Conservation (phyloP, 2,329 filamentous ascomycete genomes). For the Alternaria viburni region DNA sequence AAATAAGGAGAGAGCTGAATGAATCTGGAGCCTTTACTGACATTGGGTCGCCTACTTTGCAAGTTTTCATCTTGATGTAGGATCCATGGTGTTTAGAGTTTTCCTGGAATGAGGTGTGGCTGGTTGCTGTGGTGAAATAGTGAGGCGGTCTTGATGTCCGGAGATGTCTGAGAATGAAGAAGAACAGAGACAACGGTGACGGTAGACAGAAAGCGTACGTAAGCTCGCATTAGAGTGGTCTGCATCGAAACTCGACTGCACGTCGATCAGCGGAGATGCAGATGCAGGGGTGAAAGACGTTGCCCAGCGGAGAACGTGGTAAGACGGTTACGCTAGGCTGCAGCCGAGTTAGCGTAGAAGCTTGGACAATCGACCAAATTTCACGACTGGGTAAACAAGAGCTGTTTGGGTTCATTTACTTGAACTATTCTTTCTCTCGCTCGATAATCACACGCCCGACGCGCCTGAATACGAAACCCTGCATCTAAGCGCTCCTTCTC, state of each 20-base stretch:
- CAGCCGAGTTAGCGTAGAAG: constrained; percentile 13
- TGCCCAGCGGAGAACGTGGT: constrained; percentile 13
- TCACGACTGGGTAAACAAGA: constrained; percentile 36
- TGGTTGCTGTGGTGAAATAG: background rate
- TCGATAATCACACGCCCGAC: constrained; percentile 1
- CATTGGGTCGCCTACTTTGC: background rate
- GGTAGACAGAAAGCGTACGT: background rate
- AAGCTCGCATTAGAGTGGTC: background rate
- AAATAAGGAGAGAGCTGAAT: background rate
- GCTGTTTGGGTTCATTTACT: constrained; percentile 26
- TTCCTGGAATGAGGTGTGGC: background rate
- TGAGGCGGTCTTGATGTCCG: background rate
- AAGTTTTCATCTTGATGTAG: background rate
- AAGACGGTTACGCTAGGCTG: constrained; percentile 17
- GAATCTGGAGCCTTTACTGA: background rate
- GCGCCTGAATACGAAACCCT: background rate
- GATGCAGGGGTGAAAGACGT: constrained; percentile 12
- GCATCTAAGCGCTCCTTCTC: constrained; percentile 1
- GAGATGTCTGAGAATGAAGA: background rate
- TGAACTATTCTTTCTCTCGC: constrained; percentile 20
- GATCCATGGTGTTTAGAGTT: background rate
- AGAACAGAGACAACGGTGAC: background rate
- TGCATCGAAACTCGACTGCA: background rate
- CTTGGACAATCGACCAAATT: constrained; percentile 25
- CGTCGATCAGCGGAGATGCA: constrained; percentile 17